Evolutionary conservation across 1,139 yeast genomes (phyloP).

Genomic region (Candida sanyaensis): DNA sequence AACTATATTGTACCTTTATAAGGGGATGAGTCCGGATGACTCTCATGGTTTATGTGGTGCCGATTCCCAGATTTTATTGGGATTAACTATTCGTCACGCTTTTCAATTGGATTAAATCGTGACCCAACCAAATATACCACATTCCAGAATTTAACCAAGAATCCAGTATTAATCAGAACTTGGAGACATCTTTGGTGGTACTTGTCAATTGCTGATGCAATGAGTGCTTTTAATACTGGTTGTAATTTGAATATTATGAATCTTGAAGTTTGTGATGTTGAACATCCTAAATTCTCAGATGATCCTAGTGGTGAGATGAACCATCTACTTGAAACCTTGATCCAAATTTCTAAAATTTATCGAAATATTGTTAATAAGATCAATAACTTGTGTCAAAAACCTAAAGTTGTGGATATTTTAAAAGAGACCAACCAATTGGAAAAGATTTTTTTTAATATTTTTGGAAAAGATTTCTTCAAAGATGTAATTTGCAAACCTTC

Average conservation of each 20-base stretch:
- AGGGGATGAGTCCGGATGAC: conserved; percentile 44
- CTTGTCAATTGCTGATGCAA: conserved; percentile 33
- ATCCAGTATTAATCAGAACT: conserved; percentile 26
- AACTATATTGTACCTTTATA: conserved; percentile 35
- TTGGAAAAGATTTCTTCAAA: conserved; percentile 48
- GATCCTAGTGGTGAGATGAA: conserved; percentile 21
- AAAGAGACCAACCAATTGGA: conserved; percentile 42
- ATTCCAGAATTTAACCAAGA: conserved; percentile 32
- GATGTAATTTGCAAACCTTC: conserved; percentile 42
- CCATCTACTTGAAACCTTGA: conserved; percentile 16
- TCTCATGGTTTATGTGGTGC: conserved; percentile 47
- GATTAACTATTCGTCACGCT: conserved; percentile 42
- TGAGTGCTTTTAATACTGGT: conserved; percentile 37
- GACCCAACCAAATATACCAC: conserved; percentile 39
- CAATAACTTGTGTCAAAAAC: conserved; percentile 30
- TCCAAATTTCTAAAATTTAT: conserved; percentile 28
- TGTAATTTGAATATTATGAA: conserved; percentile 28
- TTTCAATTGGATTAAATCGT: conserved; percentile 44
- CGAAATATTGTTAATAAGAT: conserved; percentile 32
- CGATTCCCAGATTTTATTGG: conserved; percentile 42
- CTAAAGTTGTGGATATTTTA: conserved; percentile 40
- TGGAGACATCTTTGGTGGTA: conserved; percentile 46
- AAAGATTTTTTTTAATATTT: conserved; percentile 35
- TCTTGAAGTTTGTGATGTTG: conserved; percentile 36
- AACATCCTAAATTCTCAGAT: conserved; percentile 22